These are phyloP conservation scores for Plenodomus tracheiphilus DNA, from an alignment of 2,329 filamentous ascomycete genomes.

Conservation along the genomic window DNA sequence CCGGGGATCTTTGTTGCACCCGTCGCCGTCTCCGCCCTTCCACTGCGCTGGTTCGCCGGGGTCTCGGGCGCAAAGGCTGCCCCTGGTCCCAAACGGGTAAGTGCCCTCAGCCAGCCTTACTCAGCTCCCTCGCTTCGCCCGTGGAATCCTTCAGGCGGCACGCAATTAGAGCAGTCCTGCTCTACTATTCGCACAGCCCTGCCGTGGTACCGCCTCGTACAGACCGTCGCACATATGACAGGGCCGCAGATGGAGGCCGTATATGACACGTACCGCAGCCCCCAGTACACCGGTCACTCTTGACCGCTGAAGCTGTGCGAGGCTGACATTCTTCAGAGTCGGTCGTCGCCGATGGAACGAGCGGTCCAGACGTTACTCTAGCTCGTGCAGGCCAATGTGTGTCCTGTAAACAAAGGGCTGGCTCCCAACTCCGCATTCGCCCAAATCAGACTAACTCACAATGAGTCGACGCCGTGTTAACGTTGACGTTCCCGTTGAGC, in stretches of 20 bases:
- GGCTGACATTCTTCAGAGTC: too few species aligned
- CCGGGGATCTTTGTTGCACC: neutral
- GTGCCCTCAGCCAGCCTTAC: slow-evolving; percentile 7
- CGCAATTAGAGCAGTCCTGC: too few species aligned
- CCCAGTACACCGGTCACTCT: slow-evolving; percentile 6
- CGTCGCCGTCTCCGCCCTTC: slow-evolving; percentile 16
- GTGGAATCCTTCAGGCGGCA: slow-evolving; percentile 9
- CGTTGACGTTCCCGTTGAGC: too few species aligned
- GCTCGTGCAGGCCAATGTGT: too few species aligned
- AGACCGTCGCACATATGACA: slow-evolving; percentile 10
- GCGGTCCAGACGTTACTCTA: too few species aligned
- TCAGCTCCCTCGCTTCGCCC: slow-evolving; percentile 22
- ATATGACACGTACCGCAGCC: slow-evolving; percentile 11
- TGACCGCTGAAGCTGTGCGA: slow-evolving; percentile 27
- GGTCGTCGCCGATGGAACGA: too few species aligned
- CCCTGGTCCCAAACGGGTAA: slow-evolving; percentile 15
- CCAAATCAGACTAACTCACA: too few species aligned
- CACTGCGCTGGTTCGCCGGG: slow-evolving; percentile 12
- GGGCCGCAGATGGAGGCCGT: slow-evolving; percentile 12
- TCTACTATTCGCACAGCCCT: slow-evolving; percentile 25
- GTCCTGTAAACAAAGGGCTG: too few species aligned
- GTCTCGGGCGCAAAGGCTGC: neutral
- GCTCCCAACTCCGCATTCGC: too few species aligned
- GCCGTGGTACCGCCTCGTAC: slow-evolving; percentile 21
- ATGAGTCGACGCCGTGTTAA: too few species aligned